phyloP scores from a whole-genome alignment of 768 basidiomycete genomes.

The Podaxis mareebaensis region DNA sequence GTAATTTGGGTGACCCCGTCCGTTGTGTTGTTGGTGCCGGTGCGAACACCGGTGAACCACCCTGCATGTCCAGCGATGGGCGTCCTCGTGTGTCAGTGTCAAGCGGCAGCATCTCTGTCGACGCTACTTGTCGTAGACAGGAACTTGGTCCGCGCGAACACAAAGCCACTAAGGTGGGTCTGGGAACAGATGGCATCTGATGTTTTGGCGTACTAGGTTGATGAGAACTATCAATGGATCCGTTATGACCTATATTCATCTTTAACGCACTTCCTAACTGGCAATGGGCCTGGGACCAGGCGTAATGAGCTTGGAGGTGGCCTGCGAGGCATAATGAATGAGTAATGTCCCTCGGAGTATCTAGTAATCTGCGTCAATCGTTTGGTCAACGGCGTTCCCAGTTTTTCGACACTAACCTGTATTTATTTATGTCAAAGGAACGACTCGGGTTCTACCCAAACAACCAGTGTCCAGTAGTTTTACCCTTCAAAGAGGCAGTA shows the following conservation, averaged over 20 bases:
- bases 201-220: constrained; percentile 54
- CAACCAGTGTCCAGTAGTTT: constrained; percentile 8
- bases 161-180: constrained; percentile 40
- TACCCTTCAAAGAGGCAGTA: neutral
- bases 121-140: constrained; percentile 10
- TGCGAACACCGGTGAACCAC: constrained; percentile 14
- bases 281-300: constrained; percentile 61
- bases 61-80: neutral
- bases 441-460: constrained; percentile 4
- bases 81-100: neutral
- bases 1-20: constrained; percentile 16
- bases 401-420: neutral
- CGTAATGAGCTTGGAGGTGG: constrained; percentile 66
- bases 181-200: constrained; percentile 65
- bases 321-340: constrained; percentile 59
- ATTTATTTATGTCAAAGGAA: neutral
- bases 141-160: neutral
- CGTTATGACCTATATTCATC: constrained; percentile 13
- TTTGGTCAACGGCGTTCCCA: neutral
- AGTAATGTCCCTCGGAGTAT: neutral
- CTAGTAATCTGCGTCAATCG: neutral
- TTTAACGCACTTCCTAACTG: constrained; percentile 46
- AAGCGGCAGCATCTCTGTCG: neutral
- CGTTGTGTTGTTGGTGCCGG: constrained; percentile 22
- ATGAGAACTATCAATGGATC: constrained; percentile 8